Base-by-base conservation (phyloP, 495 filamentous ascomycete species). In the Extremus antarcticus region DNA sequence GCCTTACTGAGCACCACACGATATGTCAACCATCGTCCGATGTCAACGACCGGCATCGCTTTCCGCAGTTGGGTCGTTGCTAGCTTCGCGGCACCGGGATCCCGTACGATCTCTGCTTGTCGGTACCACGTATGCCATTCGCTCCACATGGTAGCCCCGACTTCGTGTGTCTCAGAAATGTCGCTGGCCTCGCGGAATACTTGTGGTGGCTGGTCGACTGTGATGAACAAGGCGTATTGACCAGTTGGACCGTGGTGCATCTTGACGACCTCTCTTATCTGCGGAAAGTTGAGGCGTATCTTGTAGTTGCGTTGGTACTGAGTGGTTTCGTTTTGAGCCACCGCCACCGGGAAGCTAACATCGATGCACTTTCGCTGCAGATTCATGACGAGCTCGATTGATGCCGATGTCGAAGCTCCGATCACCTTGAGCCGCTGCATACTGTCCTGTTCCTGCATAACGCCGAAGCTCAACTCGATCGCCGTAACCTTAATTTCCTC, bases 91-190 rank as follows among this genome's bases (percentile, higher is more conserved):
- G 56, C 61, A 23, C 63, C 47, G 0, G 71, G 68, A 53, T 78
- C 67, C 49, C 76, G 74, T 2, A 78, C 72, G 43, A 96, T 78
- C 32, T 85, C 75, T 0, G 87, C 88, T 51, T 85, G 84, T 15
- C 92, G 76, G 40, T 74, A 79, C 90, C 90, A 97, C 9, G 77
- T 68, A 58, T 90, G 81, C 21, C 70, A 69, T 15, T 85, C 80
- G 25, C 64, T 73, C 90, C 90, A 96, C 35, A 25, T 67, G 15
- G 50, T 68, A 0, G 65, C 55, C 9, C 65, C 65, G 16, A 63
- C 66, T 19, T 74, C 72, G 19, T 73, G 67, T 15, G 70, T 74
- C 50, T 71, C 24, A 47, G 56, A 1, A 43, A 58, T 16, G 68
- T 81, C 63, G 1, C 68, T 60, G 4, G 75, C 65, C 56, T 80